These are phyloP conservation scores for Phytopythium oedochilum DNA, from an alignment of 352 stramenopile species.

Conservation along the genomic window DNA sequence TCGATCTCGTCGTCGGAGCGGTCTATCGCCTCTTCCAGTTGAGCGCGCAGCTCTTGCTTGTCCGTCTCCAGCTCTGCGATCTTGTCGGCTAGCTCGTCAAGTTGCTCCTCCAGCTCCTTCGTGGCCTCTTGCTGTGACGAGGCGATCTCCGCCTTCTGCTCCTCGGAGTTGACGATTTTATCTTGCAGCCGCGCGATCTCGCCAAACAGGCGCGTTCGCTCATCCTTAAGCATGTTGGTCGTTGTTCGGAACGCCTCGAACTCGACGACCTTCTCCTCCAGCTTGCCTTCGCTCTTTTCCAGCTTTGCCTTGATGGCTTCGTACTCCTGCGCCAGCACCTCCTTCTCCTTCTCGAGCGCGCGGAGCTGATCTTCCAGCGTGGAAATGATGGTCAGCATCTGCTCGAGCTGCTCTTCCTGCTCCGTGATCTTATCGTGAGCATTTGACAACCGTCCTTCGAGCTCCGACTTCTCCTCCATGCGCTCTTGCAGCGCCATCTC, in stretches of 20 bases:
- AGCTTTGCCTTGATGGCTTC: conserved; percentile 42
- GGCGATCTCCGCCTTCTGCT: conserved; percentile 36
- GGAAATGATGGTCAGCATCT: conserved; percentile 45
- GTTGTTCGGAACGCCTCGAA: conserved; percentile 56
- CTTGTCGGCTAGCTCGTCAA: conserved; percentile 50
- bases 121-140: conserved; percentile 42
- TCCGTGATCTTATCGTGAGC: conserved; percentile 45
- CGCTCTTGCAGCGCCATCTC: conserved; percentile 49
- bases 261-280: conserved; percentile 66
- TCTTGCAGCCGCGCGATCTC: conserved; percentile 55
- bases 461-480: conserved; percentile 32
- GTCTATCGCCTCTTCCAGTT: conserved; percentile 28
- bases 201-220: conserved; percentile 43
- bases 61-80: conserved; percentile 54
- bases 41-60: conserved; percentile 36
- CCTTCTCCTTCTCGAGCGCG: conserved; percentile 35
- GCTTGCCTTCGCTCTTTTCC: conserved; percentile 31
- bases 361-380: conserved; percentile 49
- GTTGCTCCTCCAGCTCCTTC: conserved; percentile 48
- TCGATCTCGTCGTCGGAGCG: conserved; percentile 47
- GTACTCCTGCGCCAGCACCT: conserved; percentile 40
- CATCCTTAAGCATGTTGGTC: conserved; percentile 56
- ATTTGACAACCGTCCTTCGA: conserved; percentile 41
- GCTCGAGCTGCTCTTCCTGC: conserved; percentile 46
- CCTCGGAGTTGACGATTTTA: conserved; percentile 34